These are phyloP conservation scores for Litchi chinensis DNA, from an alignment of 345 rosid species.

Conservation along the genomic window DNA sequence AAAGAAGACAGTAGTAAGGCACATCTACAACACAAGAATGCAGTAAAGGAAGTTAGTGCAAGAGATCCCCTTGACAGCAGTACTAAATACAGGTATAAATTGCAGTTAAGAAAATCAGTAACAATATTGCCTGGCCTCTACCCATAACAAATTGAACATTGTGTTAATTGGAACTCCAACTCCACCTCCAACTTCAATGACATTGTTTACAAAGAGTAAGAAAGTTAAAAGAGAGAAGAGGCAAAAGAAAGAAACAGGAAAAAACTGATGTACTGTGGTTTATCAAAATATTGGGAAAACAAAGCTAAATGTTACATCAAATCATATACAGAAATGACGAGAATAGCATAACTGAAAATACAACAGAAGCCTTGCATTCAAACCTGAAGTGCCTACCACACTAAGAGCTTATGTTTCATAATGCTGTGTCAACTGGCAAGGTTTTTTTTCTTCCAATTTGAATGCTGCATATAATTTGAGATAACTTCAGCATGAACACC, in stretches of 20 bases:
- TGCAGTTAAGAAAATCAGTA: neutral
- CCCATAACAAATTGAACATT: neutral
- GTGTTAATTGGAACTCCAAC: neutral
- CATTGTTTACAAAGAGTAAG: neutral
- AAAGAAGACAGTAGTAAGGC: neutral
- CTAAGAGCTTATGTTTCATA: neutral
- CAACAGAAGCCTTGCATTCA: neutral
- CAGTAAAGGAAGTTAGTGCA: constrained; percentile 2
- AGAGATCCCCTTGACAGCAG: neutral
- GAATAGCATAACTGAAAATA: neutral
- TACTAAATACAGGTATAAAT: neutral
- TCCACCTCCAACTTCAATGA: neutral
- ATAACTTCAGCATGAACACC: neutral
- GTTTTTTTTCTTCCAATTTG: neutral
- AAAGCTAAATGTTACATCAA: neutral
- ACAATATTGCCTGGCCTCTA: neutral
- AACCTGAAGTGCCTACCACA: neutral
- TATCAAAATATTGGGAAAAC: neutral
- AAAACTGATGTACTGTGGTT: neutral
- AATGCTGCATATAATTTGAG: neutral
- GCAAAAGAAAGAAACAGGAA: neutral
- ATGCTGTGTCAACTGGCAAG: neutral
- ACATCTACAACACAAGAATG: neutral
- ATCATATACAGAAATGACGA: neutral
- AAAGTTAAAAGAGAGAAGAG: neutral